These are phyloP conservation scores for Corchorus capsularis DNA, from an alignment of 345 rosid species.

Conservation along the genomic window DNA sequence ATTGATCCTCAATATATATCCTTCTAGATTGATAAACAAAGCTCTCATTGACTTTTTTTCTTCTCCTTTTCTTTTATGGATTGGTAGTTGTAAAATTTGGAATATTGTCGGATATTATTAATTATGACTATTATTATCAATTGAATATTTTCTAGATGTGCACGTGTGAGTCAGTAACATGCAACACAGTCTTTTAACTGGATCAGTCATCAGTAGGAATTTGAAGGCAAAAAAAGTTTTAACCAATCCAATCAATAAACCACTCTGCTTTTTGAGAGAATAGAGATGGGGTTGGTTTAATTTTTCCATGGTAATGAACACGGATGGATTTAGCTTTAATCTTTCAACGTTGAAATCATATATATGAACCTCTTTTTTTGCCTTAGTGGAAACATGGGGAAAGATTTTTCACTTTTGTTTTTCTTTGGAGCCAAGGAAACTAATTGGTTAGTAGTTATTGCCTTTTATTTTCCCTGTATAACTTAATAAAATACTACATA, in stretches of 20 bases:
- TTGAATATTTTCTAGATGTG: constrained; percentile 31
- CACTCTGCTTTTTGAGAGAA: constrained; percentile 12
- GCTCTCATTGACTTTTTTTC: constrained; percentile 7
- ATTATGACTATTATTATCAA: background rate
- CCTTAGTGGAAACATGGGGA: constrained; percentile 10
- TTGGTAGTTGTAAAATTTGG: constrained; percentile 21
- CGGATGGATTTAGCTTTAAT: constrained; percentile 15
- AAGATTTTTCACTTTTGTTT: constrained; percentile 13
- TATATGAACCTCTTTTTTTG: background rate
- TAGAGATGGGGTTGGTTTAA: constrained; percentile 1
- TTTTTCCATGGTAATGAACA: constrained; percentile 4
- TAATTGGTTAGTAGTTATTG: background rate
- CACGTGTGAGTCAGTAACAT: constrained; percentile 61
- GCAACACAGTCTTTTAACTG: constrained; percentile 16
- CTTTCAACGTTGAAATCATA: constrained; percentile 15
- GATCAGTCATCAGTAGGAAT: background rate
- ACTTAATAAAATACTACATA: background rate
- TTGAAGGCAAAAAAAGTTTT: constrained; percentile 13
- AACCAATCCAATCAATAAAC: constrained; percentile 16
- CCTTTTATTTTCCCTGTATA: background rate
- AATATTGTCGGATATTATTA: background rate
- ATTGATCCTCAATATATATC: too few relatives aligned
- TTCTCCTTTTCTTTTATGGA: constrained; percentile 10
- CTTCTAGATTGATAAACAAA: too few relatives aligned
- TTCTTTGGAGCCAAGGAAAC: constrained; percentile 14